Base-by-base conservation (phyloP, 2,329 filamentous ascomycete genomes). In the Myriangium duriaei region DNA sequence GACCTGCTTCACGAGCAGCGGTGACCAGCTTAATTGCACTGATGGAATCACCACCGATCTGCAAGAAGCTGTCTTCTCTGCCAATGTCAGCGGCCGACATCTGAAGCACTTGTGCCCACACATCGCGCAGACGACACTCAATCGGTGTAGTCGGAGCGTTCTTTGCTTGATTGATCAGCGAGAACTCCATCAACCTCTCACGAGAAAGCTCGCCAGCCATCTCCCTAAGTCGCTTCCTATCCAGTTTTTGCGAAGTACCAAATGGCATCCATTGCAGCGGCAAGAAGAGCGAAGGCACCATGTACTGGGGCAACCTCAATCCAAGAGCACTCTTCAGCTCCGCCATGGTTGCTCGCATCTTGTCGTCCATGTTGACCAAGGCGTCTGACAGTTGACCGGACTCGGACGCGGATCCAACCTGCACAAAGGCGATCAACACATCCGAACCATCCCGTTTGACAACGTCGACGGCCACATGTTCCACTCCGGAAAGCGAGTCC, bases 21-120 rank as follows among this genome's bases (percentile, higher is more conserved):
- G 69, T 63, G 1, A 76, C 73, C 1, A 78, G 56, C 49, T 71
- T 73, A 71, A 78, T 79, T 2, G 72, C 72, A 1, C 64, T 56
- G 15, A 76, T 70, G 0, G 72, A 76, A 53, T 76, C 72, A 13
- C 73, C 73, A 1, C 73, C 72, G 0, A 74, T 62, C 3, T 64
- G 63, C 61, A 77, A 75, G 55, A 77, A 76, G 54, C 68, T 72
- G 47, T 75, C 67, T 10, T 73, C 65, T 1, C 67, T 54, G 1
- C 67, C 61, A n/a, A 76, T 70, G 1, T 65, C 56, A 2, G 67
- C 59, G 37, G 68, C 58, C 1, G 54, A 46, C 1, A 69, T 50
- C 1, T 49, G 52, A 17, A 74, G 53, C 1, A 71, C 61, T 3
- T 58, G 58, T 24, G 62, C 59, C 70, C 71, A 76, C 9, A 70